Evolutionary conservation across 2,329 filamentous ascomycete species (phyloP), one percentile per base, ranked within the genome.

Genomic region (Fusarium tuaranense): DNA sequence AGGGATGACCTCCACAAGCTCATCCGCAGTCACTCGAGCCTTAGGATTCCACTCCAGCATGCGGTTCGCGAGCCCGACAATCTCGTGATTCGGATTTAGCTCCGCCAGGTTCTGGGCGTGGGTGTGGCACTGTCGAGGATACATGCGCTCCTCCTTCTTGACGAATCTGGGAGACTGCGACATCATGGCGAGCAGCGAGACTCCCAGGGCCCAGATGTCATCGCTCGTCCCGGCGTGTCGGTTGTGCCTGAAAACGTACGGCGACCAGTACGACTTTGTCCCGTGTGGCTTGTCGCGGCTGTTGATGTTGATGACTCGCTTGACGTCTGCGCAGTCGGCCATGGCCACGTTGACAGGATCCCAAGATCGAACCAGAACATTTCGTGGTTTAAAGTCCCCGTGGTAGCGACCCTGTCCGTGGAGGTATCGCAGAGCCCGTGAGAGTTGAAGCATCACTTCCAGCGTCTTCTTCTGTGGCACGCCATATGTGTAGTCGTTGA

Each of bases 181-280:
- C 62, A 81, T 70, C 80, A 82, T 80, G 2, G 74, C 78, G 14
- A 82, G 74, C 22, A 81, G 53, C 4, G 80, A 78, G 18, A 82
- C 68, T 0, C 81, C 81, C 8, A 83, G 68, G 6, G 81, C 81
- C 81, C 81, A 83, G 6, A 82, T 74, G n/a, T 83, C 81, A 41
- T 83, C 81, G 8, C 72, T 74, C 14, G 70, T 69, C 1, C 81
- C 80, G 6, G 36, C 44, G 44, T 80, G 76, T 18, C 65, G 57
- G 7, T 65, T 46, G 12, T 64, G 18, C 20, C 63, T 67, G 30
- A 71, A 69, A n/a, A 82, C 77, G 53, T 81, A 71, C 1, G 81
- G 81, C 8, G 81, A 82, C 71, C 78, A 80, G 69, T 77, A 83
- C 1, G 71, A 48, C 30, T 64, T 63, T 4, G 81, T 82, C n/a